Conservation (phyloP, 2,329 filamentous ascomycete genomes). For the Calonectria hawksworthii region DNA sequence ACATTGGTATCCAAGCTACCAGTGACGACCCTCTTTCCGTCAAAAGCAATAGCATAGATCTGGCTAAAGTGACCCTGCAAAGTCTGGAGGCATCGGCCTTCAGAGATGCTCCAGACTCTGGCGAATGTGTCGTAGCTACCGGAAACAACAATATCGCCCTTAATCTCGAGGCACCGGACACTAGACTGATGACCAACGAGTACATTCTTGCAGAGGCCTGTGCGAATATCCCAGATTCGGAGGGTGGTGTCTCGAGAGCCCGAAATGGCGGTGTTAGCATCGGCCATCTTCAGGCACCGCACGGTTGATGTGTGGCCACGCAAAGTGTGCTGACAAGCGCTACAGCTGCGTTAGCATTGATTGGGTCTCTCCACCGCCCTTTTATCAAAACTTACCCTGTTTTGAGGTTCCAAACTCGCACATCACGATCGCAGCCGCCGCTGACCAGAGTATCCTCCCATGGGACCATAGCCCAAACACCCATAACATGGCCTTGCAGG, state of each 20-base stretch:
- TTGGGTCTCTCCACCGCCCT: not conserved
- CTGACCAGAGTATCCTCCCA: constrained; percentile 97
- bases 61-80: constrained; percentile 97
- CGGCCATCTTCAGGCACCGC: constrained; percentile 97
- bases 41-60: constrained; percentile 98
- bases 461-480: constrained; percentile 99
- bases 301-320: constrained; percentile 98
- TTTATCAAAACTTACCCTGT: constrained; percentile 77
- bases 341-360: constrained; percentile 52
- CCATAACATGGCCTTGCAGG: constrained; percentile 96
- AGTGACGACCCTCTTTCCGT: constrained; percentile 92
- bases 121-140: constrained; percentile 98
- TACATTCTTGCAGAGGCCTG: constrained; percentile 90
- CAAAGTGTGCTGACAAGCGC: constrained; percentile 83
- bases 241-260: constrained; percentile 96
- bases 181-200: constrained; percentile 96
- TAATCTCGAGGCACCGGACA: constrained; percentile 94
- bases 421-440: constrained; percentile 95
- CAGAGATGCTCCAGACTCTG: constrained; percentile 97
- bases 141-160: constrained; percentile 97
- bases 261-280: constrained; percentile 93
- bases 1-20: constrained; percentile 97
- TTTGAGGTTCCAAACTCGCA: constrained; percentile 95
- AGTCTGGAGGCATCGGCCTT: constrained; percentile 91
- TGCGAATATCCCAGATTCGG: constrained; percentile 93